Evolutionary conservation across 192 early-diverging fungal genomes (phyloP), one percentile per base, ranked within the genome.

Genomic region (Backusella circina): DNA sequence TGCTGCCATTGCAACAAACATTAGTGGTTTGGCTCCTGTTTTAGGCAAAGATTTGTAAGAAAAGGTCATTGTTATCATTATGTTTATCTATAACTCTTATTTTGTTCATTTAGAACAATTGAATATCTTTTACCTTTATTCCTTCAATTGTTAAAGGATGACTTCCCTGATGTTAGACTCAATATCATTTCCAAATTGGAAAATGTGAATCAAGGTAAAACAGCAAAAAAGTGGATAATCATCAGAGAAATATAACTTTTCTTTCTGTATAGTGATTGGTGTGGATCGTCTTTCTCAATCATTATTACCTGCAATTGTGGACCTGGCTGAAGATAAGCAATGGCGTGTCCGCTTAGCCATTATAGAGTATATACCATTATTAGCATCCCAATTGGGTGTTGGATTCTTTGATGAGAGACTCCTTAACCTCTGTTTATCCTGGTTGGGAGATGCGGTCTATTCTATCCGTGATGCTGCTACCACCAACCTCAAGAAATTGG

Each of bases 121-220:
- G 96, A 99, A 80, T 93, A 97, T 73, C 86, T 99, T 54, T 85
- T 99, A 73, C 97, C 96, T 30, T 83, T 99, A 76, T 97, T 99
- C 83, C 84, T 99, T 81, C 96, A 95, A 37, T 86, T 99, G 74
- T 86, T 99, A 72, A 99, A 99, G 87, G 98, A 99, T 77, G 95
- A 97, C 79, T 93, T 94, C 78, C 90, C 96, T 12, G 97, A 98
- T 61, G 98, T 99, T 67, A 93, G 98, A 72, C 88, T 99, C 32
- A 98, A 98, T 86, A 95, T 99, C 74, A 99, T 99, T 79, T 98
- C 96, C 13, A 97, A 98, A 86, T 88, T 99, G 47, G 96, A 99
- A 75, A 91, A 92, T 64, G 96, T 98, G 10, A 98, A 99, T 83
- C 88, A 93, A 84, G 91, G 92, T 92, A 75, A 70, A 57, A n/a